phyloP scores from a whole-genome alignment of 345 rosid species.

The Melastoma malabathricum region DNA sequence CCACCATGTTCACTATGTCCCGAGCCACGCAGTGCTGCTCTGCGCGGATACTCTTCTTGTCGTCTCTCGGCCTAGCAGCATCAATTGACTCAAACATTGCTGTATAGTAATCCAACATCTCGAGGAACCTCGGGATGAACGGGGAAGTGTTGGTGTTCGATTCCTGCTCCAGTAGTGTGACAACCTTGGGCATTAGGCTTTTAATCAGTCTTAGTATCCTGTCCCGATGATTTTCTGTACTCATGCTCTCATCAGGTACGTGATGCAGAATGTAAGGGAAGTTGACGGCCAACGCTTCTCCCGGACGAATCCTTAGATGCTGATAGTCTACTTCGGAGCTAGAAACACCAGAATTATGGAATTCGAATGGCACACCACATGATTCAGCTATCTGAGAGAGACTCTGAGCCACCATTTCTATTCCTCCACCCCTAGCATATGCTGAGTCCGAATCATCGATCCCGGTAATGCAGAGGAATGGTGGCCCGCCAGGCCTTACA shows the following conservation, averaged over 20 bases:
- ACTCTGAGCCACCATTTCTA: conserved; percentile 2
- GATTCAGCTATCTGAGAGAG: conserved; percentile 2
- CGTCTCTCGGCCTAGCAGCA: background rate
- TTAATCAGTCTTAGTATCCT: conserved; percentile 8
- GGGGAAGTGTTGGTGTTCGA: conserved; percentile 11
- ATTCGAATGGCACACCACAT: conserved; percentile 9
- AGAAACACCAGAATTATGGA: conserved; percentile 4
- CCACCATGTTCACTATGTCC: conserved; percentile 11
- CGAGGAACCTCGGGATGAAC: conserved; percentile 6
- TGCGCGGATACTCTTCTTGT: conserved; percentile 6
- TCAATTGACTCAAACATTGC: conserved; percentile 9
- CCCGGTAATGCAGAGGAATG: conserved; percentile 5
- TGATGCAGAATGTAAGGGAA: conserved; percentile 9
- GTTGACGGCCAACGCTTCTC: conserved; percentile 7
- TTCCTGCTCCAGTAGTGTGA: conserved; percentile 10
- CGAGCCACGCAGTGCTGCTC: conserved; percentile 12
- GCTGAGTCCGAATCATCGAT: conserved; percentile 9
- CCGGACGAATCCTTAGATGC: background rate
- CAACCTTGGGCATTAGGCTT: conserved; percentile 6
- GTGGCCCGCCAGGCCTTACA: conserved; percentile 5
- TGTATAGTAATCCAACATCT: conserved; percentile 6
- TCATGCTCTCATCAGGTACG: conserved; percentile 10
- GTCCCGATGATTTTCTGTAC: conserved; percentile 11
- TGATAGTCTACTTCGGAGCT: background rate
- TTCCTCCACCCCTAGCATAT: conserved; percentile 7